Evolutionary conservation across 768 basidiomycete species (phyloP).

Genomic region (Tulasnella sp.): DNA sequence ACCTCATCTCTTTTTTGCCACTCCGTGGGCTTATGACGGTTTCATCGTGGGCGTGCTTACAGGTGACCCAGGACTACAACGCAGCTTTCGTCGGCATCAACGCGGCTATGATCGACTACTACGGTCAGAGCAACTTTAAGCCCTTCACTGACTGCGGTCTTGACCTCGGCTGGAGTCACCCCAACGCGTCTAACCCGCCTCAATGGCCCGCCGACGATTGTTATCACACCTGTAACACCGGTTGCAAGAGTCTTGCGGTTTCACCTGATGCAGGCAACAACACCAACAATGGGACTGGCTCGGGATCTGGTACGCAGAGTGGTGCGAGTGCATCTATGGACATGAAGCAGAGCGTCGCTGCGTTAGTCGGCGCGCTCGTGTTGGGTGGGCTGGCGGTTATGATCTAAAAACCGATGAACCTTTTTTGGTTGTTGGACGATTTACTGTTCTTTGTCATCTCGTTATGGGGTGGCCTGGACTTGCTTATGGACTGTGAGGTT

Average conservation of each 20-base stretch:
- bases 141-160: slow-evolving; percentile 10
- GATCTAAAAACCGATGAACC: no score
- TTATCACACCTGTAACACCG: slow-evolving; percentile 9
- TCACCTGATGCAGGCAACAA: not conserved
- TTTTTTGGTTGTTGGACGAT: no score
- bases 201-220: slow-evolving; percentile 7
- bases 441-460: no score
- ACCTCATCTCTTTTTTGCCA: not conserved
- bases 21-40: not conserved
- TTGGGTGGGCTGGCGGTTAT: no score
- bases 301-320: no score
- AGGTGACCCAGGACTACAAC: slow-evolving; percentile 12
- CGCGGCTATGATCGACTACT: slow-evolving; percentile 10
- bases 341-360: no score
- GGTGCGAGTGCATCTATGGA: no score
- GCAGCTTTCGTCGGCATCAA: slow-evolving; percentile 7
- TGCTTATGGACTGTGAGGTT: no score
- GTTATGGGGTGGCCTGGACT: no score
- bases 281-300: not conserved
- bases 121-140: not conserved
- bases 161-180: slow-evolving; percentile 8
- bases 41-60: not conserved
- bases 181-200: not conserved
- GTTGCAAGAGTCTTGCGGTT: no score
- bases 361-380: no score